A percentile compares a stretch with the other conserved stretches of the same genome.
Evolutionary conservation across 495 filamentous ascomycete genomes (phyloP).

Genomic region (Trichoderma gamsii): DNA sequence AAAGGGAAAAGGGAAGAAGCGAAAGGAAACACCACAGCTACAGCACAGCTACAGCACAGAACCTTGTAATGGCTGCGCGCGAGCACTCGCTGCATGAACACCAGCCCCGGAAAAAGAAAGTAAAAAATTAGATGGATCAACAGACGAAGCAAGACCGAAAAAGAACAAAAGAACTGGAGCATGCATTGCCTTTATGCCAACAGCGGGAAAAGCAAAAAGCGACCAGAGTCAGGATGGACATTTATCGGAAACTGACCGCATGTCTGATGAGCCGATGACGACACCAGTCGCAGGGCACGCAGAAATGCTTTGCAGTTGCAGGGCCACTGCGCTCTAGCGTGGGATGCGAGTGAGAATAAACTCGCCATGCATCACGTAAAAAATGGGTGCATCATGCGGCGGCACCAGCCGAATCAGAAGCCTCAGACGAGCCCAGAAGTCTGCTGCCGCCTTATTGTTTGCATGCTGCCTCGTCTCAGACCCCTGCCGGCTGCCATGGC

Average conservation of each 20-base stretch:
- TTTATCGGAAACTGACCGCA: slow-evolving; percentile 12
- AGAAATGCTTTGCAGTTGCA: slow-evolving; percentile 5
- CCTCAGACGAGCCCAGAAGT: not conserved
- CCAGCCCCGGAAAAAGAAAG: not conserved
- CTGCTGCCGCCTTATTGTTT: not conserved
- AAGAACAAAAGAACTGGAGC: not conserved
- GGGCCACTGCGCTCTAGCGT: not conserved
- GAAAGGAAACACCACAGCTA: no score
- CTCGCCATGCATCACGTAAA: not conserved
- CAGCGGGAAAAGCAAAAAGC: no score
- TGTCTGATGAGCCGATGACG: slow-evolving; percentile 5
- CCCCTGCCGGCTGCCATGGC: slow-evolving; percentile 12
- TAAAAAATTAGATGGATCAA: not conserved
- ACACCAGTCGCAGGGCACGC: not conserved
- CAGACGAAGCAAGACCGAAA: not conserved
- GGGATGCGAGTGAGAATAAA: not conserved
- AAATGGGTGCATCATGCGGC: not conserved
- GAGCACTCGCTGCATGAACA: not conserved
- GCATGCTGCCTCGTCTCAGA: slow-evolving; percentile 8
- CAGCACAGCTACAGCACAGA: no score
- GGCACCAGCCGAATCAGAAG: not conserved
- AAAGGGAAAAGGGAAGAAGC: not conserved
- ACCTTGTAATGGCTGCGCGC: not conserved
- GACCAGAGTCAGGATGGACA: not conserved
- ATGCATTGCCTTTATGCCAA: no score